A percentile compares a stretch with the other conserved stretches of the same genome.
phyloP scores from a whole-genome alignment of 768 basidiomycete genomes.

The Termitomyces sp. region DNA sequence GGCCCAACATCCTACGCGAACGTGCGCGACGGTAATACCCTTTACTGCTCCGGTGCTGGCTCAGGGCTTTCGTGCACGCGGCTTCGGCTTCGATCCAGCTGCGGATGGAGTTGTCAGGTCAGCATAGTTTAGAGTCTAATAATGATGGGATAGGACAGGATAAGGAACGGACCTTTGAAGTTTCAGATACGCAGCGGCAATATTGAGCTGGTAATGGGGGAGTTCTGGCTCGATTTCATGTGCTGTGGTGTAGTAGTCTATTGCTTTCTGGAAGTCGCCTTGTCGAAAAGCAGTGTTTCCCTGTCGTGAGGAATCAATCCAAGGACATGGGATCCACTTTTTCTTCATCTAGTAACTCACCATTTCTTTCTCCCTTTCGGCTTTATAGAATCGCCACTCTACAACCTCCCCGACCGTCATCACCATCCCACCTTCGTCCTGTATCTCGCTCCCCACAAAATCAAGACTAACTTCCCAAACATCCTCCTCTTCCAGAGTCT shows the following conservation, averaged over 20 bases:
- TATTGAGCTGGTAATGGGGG: constrained; percentile 73
- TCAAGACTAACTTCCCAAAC: constrained; percentile 73
- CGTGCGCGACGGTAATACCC: constrained; percentile 69
- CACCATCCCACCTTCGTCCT: constrained; percentile 55
- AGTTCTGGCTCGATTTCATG: constrained; percentile 66
- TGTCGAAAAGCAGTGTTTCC: constrained; percentile 69
- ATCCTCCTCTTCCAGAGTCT: constrained; percentile 72
- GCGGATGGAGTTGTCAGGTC: constrained; percentile 1
- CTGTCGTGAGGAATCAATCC: no score
- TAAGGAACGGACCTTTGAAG: constrained; percentile 52
- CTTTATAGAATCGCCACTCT: constrained; percentile 69
- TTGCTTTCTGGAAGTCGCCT: constrained; percentile 54
- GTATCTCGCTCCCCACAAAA: constrained; percentile 50
- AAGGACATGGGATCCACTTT: no score
- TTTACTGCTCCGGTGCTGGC: constrained; percentile 66
- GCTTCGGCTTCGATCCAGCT: constrained; percentile 74
- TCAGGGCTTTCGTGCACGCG: constrained; percentile 63
- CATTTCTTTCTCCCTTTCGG: constrained; percentile 69
- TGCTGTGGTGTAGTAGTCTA: constrained; percentile 57
- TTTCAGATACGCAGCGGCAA: constrained; percentile 73
- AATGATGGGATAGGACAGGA: constrained; percentile 4
- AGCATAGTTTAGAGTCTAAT: neutral
- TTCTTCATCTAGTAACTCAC: no score
- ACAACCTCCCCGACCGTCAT: constrained; percentile 75
- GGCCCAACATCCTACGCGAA: constrained; percentile 59